A percentile compares a stretch with the other conserved stretches of the same genome.
Conservation (phyloP, 805 yeast species). For the Candida sakaeoensis region DNA sequence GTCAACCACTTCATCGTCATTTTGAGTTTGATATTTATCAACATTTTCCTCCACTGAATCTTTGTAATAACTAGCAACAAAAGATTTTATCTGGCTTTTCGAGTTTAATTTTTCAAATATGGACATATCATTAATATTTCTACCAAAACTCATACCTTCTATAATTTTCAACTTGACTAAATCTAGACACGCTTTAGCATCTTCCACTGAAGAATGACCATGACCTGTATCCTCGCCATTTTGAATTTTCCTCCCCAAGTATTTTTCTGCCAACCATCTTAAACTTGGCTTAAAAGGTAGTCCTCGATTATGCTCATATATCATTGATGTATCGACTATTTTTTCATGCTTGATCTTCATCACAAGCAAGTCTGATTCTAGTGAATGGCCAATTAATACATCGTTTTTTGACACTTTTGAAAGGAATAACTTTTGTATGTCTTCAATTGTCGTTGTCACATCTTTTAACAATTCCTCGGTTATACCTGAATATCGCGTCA, state of each 20-base stretch:
- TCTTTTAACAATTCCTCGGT: slow-evolving; percentile 61
- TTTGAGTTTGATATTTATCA: slow-evolving; percentile 37
- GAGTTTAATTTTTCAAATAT: slow-evolving; percentile 18
- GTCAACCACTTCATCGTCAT: slow-evolving; percentile 60
- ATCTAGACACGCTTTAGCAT: slow-evolving; percentile 75
- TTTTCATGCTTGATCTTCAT: slow-evolving; percentile 67
- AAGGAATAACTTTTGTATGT: slow-evolving; percentile 60
- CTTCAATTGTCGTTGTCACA: slow-evolving; percentile 62
- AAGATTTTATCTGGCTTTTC: slow-evolving; percentile 12
- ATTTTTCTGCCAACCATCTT: slow-evolving; percentile 60
- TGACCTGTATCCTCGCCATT: slow-evolving; percentile 50
- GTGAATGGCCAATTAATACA: slow-evolving; percentile 81
- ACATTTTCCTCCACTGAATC: slow-evolving; percentile 18
- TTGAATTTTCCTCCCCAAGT: slow-evolving; percentile 62
- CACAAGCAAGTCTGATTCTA: slow-evolving; percentile 76
- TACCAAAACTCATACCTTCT: slow-evolving; percentile 67
- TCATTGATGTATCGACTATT: slow-evolving; percentile 75
- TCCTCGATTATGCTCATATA: slow-evolving; percentile 79
- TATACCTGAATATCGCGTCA: slow-evolving; percentile 84
- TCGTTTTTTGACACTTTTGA: slow-evolving; percentile 52
- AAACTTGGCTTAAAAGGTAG: slow-evolving; percentile 78
- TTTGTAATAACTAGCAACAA: slow-evolving; percentile 22
- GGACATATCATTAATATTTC: slow-evolving; percentile 22
- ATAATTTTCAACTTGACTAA: slow-evolving; percentile 65
- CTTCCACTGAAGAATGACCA: slow-evolving; percentile 82